Conservation (phyloP, 768 basidiomycete species). For the Hericium erinaceus region DNA sequence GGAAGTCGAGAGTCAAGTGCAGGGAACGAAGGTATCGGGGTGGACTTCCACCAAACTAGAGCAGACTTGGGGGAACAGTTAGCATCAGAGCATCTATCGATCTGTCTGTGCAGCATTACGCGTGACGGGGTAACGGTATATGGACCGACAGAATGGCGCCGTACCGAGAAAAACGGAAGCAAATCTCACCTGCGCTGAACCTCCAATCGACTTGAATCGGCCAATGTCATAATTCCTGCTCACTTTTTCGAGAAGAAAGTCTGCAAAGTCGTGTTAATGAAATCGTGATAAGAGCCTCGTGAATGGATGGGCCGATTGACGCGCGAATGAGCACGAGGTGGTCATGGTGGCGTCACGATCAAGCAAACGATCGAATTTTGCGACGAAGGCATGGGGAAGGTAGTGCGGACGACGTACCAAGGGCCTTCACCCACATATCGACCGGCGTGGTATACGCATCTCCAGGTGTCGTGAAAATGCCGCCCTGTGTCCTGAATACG, state of each 20-base stretch:
- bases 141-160: not conserved
- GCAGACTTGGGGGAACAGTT: constrained; percentile 36
- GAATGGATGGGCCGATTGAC: not conserved
- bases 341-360: constrained; percentile 5
- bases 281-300: not conserved
- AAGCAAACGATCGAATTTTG: constrained; percentile 12
- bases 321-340: not conserved
- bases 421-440: constrained; percentile 84
- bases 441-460: constrained; percentile 84
- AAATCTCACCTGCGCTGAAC: constrained; percentile 53
- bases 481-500: constrained; percentile 62
- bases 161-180: not conserved
- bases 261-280: constrained; percentile 28
- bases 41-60: constrained; percentile 83
- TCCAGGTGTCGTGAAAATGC: constrained; percentile 78
- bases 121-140: not conserved
- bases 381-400: not conserved
- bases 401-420: constrained; percentile 47
- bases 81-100: not conserved
- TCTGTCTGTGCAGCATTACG: not conserved
- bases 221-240: constrained; percentile 59
- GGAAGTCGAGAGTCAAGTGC: constrained; percentile 64
- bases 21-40: constrained; percentile 62
- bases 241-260: constrained; percentile 68
- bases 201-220: constrained; percentile 67